These are phyloP conservation scores for Chalaropsis thielavioides DNA, from an alignment of 2,329 filamentous ascomycete species.

Conservation along the genomic window DNA sequence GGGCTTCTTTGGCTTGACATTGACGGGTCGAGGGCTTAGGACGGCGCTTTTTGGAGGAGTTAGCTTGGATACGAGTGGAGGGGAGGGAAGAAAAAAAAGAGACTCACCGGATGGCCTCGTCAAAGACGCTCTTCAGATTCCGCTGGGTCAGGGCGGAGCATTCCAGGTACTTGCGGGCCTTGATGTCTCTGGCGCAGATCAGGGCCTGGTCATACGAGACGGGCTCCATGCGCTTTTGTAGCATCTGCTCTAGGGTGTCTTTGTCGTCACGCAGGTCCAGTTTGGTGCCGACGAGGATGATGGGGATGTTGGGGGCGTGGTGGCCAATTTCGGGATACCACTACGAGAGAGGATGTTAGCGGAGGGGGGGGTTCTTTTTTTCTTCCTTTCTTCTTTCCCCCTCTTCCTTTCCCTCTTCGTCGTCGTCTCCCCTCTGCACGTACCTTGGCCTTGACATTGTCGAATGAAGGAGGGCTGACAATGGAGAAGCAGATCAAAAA, in stretches of 20 bases:
- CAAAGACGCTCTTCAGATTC: conserved; percentile 96
- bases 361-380: conserved; percentile 14
- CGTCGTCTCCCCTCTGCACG: no score
- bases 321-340: conserved; percentile 98
- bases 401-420: no score
- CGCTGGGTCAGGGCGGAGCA: conserved; percentile 94
- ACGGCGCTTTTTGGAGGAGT: conserved; percentile 49
- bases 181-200: conserved; percentile 81
- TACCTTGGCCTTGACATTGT: conserved; percentile 98
- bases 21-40: conserved; percentile 49
- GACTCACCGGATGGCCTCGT: conserved; percentile 83
- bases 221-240: conserved; percentile 91
- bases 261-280: conserved; percentile 86
- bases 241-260: conserved; percentile 64
- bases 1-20: conserved; percentile 44
- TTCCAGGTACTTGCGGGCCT: conserved; percentile 92
- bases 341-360: conserved; percentile 31
- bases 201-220: conserved; percentile 89
- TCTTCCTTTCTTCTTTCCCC: no score
- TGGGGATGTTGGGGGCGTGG: conserved; percentile 86
- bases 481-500: conserved; percentile 98
- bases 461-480: conserved; percentile 91
- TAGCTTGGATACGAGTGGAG: conserved; percentile 4
- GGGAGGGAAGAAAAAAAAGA: no score
- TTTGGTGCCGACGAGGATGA: conserved; percentile 95